Evolutionary conservation across 176 grass and related monocot species (phyloP).

Genomic region (Aegilops speltoides): DNA sequence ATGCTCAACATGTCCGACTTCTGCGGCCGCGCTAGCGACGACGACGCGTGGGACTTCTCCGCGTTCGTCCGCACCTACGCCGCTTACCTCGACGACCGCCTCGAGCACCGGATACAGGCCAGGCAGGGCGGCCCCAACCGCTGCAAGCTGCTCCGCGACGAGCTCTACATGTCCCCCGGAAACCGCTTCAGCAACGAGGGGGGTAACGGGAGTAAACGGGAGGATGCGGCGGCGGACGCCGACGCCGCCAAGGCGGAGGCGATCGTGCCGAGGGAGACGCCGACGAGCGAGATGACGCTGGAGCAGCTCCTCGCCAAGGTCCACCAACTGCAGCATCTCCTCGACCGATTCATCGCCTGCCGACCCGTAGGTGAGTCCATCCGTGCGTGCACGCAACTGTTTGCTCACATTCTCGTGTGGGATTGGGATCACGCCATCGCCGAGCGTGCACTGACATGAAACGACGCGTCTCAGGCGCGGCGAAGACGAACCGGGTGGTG

Average conservation of each 20-base stretch:
- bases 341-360: conserved; percentile 80
- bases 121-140: conserved; percentile 21
- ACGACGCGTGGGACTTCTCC: conserved; percentile 76
- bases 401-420: background rate
- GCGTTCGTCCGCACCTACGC: conserved; percentile 78
- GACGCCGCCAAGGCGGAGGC: background rate
- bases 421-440: background rate
- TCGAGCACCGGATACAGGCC: conserved; percentile 52
- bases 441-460: background rate
- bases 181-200: background rate
- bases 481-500: conserved; percentile 73
- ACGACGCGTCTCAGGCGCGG: conserved; percentile 38
- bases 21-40: conserved; percentile 50
- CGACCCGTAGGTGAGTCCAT: conserved; percentile 47
- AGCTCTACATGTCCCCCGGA: conserved; percentile 31
- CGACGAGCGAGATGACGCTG: conserved; percentile 67
- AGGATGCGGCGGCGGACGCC: background rate
- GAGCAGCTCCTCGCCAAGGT: conserved; percentile 55
- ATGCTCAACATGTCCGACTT: conserved; percentile 89
- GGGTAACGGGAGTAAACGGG: background rate
- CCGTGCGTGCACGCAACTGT: background rate
- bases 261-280: conserved; percentile 41
- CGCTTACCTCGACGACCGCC: conserved; percentile 73
- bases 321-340: conserved; percentile 61
- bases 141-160: conserved; percentile 22